phyloP scores from a whole-genome alignment of 1,284 basidiomycete genomes.

The Ganoderma lingzhi region DNA sequence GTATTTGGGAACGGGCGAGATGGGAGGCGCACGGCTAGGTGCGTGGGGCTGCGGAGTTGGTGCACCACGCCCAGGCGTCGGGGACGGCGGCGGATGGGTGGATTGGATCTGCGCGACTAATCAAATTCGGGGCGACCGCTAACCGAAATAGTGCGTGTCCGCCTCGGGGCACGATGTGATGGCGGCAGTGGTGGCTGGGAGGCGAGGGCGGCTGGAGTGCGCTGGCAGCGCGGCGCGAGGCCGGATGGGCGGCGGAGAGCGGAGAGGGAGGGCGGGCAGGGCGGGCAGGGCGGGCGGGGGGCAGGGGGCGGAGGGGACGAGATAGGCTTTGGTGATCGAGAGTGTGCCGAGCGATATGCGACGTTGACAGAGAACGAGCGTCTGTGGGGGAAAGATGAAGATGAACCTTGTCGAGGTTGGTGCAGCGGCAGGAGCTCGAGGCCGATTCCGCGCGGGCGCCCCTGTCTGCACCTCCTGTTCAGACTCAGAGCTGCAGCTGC shows the following conservation, averaged over 20 bases:
- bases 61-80: constrained; percentile 8
- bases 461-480: constrained; percentile 37
- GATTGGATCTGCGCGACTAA: constrained; percentile 31
- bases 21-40: constrained; percentile 2
- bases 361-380: constrained; percentile 31
- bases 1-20: constrained; percentile 2
- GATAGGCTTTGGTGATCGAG: constrained; percentile 38
- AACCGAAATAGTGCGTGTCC: constrained; percentile 23
- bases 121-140: constrained; percentile 32
- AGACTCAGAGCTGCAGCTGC: constrained; percentile 29
- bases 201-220: constrained; percentile 9
- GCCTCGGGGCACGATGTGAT: constrained; percentile 17
- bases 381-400: constrained; percentile 24
- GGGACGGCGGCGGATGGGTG: constrained; percentile 20
- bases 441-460: constrained; percentile 35
- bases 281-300: constrained; percentile 10
- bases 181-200: constrained; percentile 21
- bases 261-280: constrained; percentile 1
- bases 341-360: constrained; percentile 38
- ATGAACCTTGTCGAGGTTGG: constrained; percentile 23
- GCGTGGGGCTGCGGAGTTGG: constrained; percentile 1
- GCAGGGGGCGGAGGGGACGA: constrained; percentile 10
- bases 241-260: constrained; percentile 7
- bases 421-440: constrained; percentile 30
- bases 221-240: constrained; percentile 23